These are phyloP conservation scores for Aureobasidium vineae DNA, from an alignment of 2,329 filamentous ascomycete species.

Conservation along the genomic window DNA sequence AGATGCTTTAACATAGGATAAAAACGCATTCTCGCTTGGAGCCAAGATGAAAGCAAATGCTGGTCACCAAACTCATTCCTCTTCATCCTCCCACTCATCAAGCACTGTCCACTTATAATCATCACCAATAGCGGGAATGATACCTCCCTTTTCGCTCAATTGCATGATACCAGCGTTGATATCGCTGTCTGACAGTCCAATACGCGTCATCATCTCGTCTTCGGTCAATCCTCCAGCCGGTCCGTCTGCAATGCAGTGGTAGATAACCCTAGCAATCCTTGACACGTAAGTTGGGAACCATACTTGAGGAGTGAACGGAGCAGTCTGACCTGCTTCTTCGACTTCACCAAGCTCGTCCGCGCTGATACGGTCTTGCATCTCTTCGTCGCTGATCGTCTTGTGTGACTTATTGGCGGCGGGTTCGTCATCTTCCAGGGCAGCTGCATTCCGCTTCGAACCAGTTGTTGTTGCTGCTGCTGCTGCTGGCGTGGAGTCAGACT, in stretches of 20 bases:
- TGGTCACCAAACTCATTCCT: neutral
- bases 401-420: neutral
- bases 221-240: neutral
- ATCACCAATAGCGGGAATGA: neutral
- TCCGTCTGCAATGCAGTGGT: conserved; percentile 7
- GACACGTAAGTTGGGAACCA: conserved; percentile 20
- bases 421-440: neutral
- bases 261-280: conserved; percentile 8
- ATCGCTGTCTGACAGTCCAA: neutral
- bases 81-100: conserved; percentile 18
- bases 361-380: neutral
- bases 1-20: neutral
- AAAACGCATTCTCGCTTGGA: neutral
- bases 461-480: conserved; percentile 2
- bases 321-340: neutral
- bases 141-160: neutral
- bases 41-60: neutral
- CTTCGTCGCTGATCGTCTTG: neutral
- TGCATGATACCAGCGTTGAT: neutral
- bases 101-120: neutral
- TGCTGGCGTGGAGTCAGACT: neutral
- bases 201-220: neutral
- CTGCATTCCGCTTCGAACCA: neutral
- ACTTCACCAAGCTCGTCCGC: neutral
- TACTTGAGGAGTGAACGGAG: conserved; percentile 14